Base-by-base conservation (phyloP, 73 alveolate genomes). In the Durusdinium trenchii region DNA sequence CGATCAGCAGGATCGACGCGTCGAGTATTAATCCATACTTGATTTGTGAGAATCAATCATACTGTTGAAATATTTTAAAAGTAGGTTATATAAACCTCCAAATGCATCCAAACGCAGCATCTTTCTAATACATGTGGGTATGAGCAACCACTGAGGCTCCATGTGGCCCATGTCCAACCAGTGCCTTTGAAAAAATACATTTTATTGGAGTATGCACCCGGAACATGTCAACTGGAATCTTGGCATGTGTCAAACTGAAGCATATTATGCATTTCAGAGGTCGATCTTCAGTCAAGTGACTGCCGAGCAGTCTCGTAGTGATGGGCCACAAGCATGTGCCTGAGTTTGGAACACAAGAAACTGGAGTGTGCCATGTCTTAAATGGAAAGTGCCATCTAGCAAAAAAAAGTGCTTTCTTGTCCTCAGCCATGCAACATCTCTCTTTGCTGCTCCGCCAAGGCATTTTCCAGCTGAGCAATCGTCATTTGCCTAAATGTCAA, bases 241-340 rank as follows among this genome's bases (percentile, higher is more conserved):
- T 57, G 23, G 12, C 69, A 57, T 23, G 12, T 16, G 69, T 57
- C 69, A 71, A 45, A 23, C 62, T 42, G 45, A 14, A 47, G 32
- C 48, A 9, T 71, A 23, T 71, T 36, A 73, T 23, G 6, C 69
- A 28, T 45, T 73, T 64, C 47, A 46, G 61, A 52, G 43, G 40
- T 42, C 90, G 18, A 10, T 28, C 45, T 6, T 30, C 61, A 32
- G 82, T 45, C 43, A 35, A 82, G 73, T 20, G 32, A 64, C 95
- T 87, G 95, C 84, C 95, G 57, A 46, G 95, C 95, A 1, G 95
- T 87, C 64, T 87, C 95, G 67, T 87, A 87, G 95, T 87, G 95
- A 36, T 87, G 95, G 36, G 95, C 95, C 50, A 87, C 95, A 82
- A 87, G 51, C 95, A 87, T 87, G 64, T 87, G 95, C 95, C 95